Conservation (phyloP, 163 green algal genomes). For the Volvox carteri region DNA sequence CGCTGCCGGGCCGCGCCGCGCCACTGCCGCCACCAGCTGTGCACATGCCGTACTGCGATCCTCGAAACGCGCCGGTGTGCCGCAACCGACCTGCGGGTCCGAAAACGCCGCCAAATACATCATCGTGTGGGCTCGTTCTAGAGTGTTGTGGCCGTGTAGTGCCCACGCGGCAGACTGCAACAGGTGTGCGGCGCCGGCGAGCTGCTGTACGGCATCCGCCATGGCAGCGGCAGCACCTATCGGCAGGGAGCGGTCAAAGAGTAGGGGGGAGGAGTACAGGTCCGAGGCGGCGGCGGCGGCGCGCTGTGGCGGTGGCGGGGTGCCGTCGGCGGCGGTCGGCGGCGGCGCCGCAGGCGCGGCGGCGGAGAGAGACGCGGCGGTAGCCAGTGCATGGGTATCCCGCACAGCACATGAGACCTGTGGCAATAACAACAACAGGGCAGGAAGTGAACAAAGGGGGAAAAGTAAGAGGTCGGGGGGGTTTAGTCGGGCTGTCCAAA, state of each 20-base stretch:
- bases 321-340: conserved; percentile 11
- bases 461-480: too few relatives aligned
- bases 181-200: conserved; percentile 66
- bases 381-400: not conserved
- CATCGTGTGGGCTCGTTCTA: conserved; percentile 62
- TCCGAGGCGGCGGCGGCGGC: conserved; percentile 32
- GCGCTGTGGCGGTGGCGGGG: not conserved
- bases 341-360: conserved; percentile 42
- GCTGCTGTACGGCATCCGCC: conserved; percentile 65
- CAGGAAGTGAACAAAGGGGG: too few relatives aligned
- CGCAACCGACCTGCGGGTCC: conserved; percentile 17
- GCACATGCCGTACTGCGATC: conserved; percentile 32
- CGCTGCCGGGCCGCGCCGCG: conserved; percentile 29
- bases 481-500: too few relatives aligned
- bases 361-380: conserved; percentile 23
- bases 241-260: conserved; percentile 30
- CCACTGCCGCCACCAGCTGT: conserved; percentile 48
- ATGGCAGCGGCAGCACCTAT: conserved; percentile 19
- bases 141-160: conserved; percentile 55
- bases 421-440: too few relatives aligned
- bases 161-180: conserved; percentile 64
- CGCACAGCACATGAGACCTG: conserved; percentile 27
- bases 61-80: conserved; percentile 28
- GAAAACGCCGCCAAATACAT: conserved; percentile 29
- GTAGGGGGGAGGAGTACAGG: conserved; percentile 33